These are phyloP conservation scores for Corynespora cassiicola DNA, from an alignment of 2,329 filamentous ascomycete genomes.

Conservation along the genomic window DNA sequence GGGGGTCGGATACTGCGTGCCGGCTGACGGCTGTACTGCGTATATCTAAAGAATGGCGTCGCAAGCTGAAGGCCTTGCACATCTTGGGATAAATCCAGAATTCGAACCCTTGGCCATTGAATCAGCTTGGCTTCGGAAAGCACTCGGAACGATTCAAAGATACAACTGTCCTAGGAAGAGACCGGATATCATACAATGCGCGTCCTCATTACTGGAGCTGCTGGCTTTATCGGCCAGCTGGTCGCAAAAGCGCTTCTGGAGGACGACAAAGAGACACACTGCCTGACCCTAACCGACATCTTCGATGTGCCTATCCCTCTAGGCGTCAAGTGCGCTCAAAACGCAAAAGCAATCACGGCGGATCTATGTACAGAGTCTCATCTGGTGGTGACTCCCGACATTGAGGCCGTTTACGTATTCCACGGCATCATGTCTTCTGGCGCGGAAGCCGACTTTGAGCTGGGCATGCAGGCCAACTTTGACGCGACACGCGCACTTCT, in stretches of 20 bases:
- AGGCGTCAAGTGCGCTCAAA: conserved; percentile 39
- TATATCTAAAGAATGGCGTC: too few species aligned
- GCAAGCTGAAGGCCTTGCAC: too few species aligned
- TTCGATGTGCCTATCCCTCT: conserved; percentile 57
- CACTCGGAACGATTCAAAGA: not conserved
- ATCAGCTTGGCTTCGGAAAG: too few species aligned
- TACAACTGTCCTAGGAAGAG: not conserved
- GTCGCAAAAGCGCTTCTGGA: conserved; percentile 61
- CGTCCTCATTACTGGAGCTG: conserved; percentile 67
- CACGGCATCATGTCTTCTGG: conserved; percentile 71
- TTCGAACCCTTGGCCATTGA: too few species aligned
- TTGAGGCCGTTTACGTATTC: conserved; percentile 57
- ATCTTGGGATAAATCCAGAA: too few species aligned
- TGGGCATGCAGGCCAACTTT: conserved; percentile 64
- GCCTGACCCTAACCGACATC: conserved; percentile 63
- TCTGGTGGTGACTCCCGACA: conserved; percentile 14
- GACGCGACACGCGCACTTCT: conserved; percentile 62
- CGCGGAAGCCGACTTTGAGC: conserved; percentile 64
- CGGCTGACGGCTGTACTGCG: too few species aligned
- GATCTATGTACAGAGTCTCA: conserved; percentile 52
- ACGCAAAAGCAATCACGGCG: conserved; percentile 55
- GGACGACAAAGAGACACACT: conserved; percentile 46
- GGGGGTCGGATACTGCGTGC: too few species aligned
- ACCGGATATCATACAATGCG: conserved; percentile 15
- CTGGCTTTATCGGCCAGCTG: conserved; percentile 67